Conservation (phyloP, 177 flowering plant genomes). For the Vitis hybrid region DNA sequence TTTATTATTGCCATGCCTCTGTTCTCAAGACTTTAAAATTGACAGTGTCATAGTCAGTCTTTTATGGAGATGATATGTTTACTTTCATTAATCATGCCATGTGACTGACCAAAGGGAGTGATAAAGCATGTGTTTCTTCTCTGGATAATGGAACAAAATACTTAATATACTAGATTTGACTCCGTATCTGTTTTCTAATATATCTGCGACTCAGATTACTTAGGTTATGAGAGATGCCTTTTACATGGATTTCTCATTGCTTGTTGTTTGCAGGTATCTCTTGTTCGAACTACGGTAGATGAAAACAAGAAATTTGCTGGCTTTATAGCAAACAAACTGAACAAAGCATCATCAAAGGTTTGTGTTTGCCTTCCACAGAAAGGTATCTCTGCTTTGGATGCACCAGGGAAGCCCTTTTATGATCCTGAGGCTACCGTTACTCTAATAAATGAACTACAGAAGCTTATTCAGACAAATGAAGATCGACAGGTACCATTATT, state of each 20-base stretch:
- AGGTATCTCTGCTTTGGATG: conserved; percentile 93
- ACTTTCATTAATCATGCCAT: neutral
- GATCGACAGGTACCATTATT: conserved; percentile 58
- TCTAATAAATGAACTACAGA: conserved; percentile 65
- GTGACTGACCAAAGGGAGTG: neutral
- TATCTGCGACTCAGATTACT: conserved; percentile 4
- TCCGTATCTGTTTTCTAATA: neutral
- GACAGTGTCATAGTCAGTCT: neutral
- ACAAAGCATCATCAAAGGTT: conserved; percentile 66
- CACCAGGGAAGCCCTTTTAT: conserved; percentile 81
- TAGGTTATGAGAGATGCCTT: neutral
- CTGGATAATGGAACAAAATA: neutral
- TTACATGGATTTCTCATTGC: conserved; percentile 1
- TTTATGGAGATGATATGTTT: neutral
- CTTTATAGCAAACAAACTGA: conserved; percentile 82
- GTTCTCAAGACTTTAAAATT: neutral
- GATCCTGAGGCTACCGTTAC: conserved; percentile 72
- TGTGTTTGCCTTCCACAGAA: conserved; percentile 78
- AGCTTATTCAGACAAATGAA: conserved; percentile 57
- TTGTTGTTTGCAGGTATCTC: conserved; percentile 57
- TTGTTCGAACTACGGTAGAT: conserved; percentile 84
- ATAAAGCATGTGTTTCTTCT: neutral
- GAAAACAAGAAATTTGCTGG: conserved; percentile 81
- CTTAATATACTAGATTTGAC: neutral
- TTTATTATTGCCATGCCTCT: neutral